These are phyloP conservation scores for Carex cristatella DNA, from an alignment of 176 grass and related monocot genomes.

Conservation along the genomic window DNA sequence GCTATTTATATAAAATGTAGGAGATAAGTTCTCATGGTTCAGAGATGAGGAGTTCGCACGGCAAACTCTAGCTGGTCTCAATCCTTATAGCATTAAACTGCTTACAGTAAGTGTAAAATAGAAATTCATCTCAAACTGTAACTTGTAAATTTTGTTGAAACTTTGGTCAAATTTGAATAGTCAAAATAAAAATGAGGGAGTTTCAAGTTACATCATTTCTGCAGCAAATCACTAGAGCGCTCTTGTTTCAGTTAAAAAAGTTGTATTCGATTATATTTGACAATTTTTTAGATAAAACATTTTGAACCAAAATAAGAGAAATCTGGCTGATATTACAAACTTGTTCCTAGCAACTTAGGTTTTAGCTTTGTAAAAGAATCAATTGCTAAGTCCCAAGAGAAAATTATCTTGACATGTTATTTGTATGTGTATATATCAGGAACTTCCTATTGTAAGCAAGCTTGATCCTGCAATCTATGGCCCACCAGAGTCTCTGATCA, in stretches of 20 bases:
- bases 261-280: background rate
- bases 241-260: background rate
- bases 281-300: background rate
- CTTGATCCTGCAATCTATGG: constrained; percentile 75
- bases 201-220: background rate
- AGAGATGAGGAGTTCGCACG: constrained; percentile 71
- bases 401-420: background rate
- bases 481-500: constrained; percentile 50
- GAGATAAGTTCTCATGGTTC: constrained; percentile 80
- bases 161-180: background rate
- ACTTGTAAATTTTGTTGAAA: background rate
- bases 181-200: background rate
- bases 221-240: background rate
- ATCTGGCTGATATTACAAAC: background rate
- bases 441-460: constrained; percentile 74
- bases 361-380: background rate
- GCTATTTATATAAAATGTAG: constrained; percentile 29
- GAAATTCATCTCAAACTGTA: background rate
- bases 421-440: constrained; percentile 20
- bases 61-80: constrained; percentile 65
- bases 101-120: constrained; percentile 38
- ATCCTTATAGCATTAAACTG: constrained; percentile 57
- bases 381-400: background rate
- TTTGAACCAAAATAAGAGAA: background rate
- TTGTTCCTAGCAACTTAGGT: background rate